Conservation (phyloP, 2,329 filamentous ascomycete species). For the Cadophora luteo-olivacea region DNA sequence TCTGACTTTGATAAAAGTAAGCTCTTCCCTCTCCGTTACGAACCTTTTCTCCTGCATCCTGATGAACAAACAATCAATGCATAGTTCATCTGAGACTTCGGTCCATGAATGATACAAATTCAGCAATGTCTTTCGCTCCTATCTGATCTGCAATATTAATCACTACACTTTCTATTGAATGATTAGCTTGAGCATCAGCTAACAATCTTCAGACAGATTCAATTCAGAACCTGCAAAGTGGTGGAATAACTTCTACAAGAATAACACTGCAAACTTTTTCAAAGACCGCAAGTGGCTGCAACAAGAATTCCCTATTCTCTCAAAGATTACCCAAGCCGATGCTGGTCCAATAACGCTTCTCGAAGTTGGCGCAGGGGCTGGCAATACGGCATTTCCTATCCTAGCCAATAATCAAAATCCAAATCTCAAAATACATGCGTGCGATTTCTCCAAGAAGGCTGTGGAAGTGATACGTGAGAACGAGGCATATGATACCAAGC, state of each 20-base stretch:
- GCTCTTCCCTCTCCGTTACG: conserved; percentile 41
- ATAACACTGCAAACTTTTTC: conserved; percentile 97
- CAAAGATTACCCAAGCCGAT: conserved; percentile 72
- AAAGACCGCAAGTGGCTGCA: conserved; percentile 97
- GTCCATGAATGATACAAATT: conserved; percentile 64
- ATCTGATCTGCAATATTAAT: conserved; percentile 59
- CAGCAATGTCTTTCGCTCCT: conserved; percentile 73
- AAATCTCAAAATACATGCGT: conserved; percentile 84
- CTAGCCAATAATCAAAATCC: conserved; percentile 84
- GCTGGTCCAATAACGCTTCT: conserved; percentile 76
- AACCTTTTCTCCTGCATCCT: conserved; percentile 42
- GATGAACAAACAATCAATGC: conserved; percentile 64
- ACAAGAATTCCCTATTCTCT: conserved; percentile 93
- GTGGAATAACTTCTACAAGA: conserved; percentile 99
- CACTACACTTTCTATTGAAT: conserved; percentile 20
- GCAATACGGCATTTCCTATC: conserved; percentile 95
- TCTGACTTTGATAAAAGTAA: conserved; percentile 90
- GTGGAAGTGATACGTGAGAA: conserved; percentile 89
- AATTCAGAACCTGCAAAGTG: conserved; percentile 90
- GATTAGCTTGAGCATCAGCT: conserved; percentile 43
- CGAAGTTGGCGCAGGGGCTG: conserved; percentile 93
- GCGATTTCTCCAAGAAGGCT: conserved; percentile 94
- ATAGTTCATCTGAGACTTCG: conserved; percentile 73
- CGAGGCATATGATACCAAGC: conserved; percentile 73
- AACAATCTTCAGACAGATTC: conserved; percentile 70